These are phyloP conservation scores for Xylaria acuta DNA, from an alignment of 495 filamentous ascomycete species.

Conservation along the genomic window DNA sequence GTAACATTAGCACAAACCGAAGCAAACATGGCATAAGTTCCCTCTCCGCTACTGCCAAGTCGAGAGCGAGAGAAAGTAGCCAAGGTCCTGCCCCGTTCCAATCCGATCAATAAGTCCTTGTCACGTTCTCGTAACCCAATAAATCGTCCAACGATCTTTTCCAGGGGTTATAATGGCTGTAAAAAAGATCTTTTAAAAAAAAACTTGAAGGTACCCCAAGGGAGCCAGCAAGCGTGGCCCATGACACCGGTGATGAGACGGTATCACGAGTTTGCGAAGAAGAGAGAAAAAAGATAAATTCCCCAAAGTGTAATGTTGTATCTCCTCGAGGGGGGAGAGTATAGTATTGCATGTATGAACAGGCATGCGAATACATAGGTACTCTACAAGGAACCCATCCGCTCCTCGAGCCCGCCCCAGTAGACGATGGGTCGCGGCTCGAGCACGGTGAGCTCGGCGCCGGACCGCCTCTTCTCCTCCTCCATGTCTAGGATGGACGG, in stretches of 20 bases:
- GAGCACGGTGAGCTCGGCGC: slow-evolving; percentile 54
- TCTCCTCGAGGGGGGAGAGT: neutral
- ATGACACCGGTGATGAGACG: neutral
- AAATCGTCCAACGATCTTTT: slow-evolving; percentile 8
- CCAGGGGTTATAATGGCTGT: neutral
- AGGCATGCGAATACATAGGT: neutral
- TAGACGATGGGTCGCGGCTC: slow-evolving; percentile 61
- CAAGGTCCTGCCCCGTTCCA: neutral
- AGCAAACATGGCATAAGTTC: neutral
- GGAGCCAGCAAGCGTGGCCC: neutral
- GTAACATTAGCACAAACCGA: neutral
- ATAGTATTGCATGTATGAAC: too few species aligned
- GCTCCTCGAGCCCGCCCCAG: slow-evolving; percentile 62
- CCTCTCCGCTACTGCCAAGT: neutral
- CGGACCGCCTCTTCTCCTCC: slow-evolving; percentile 55
- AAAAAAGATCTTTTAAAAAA: neutral
- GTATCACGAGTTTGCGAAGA: neutral
- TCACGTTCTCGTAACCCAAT: slow-evolving; percentile 14
- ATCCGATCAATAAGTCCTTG: slow-evolving; percentile 16
- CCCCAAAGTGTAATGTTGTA: neutral
- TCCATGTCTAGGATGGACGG: slow-evolving; percentile 53
- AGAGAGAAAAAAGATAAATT: neutral
- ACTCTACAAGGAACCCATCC: slow-evolving; percentile 42
- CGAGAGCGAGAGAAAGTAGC: neutral
- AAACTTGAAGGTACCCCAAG: neutral